These are phyloP conservation scores for Pichia sp. DNA, from an alignment of 1,139 yeast genomes.

Conservation along the genomic window DNA sequence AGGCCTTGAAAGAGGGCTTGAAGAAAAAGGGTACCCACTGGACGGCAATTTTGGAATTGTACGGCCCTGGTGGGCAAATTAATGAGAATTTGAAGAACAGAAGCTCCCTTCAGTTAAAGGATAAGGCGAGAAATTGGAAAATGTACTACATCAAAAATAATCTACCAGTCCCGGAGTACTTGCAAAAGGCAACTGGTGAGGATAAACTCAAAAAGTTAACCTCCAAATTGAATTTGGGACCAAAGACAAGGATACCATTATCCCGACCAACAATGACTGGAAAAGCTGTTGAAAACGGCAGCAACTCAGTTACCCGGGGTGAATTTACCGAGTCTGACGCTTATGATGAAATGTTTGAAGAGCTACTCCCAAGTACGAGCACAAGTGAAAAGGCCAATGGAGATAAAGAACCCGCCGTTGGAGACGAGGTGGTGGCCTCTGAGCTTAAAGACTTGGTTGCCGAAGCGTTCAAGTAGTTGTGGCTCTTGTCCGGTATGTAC, in stretches of 20 bases:
- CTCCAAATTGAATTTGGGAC: background rate
- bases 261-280: too few species aligned
- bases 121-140: constrained; percentile 94
- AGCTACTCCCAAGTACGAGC: constrained; percentile 3
- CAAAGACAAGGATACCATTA: background rate
- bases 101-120: constrained; percentile 86
- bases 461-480: constrained; percentile 20
- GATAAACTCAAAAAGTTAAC: constrained; percentile 28
- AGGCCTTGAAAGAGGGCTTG: constrained; percentile 73
- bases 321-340: constrained; percentile 10
- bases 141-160: constrained; percentile 71
- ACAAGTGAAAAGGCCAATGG: constrained; percentile 1
- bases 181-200: constrained; percentile 82
- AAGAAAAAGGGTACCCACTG: constrained; percentile 87
- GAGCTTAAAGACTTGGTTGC: constrained; percentile 28
- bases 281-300: too few species aligned
- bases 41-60: constrained; percentile 79
- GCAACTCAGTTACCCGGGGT: too few species aligned
- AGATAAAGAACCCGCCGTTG: background rate
- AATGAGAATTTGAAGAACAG: constrained; percentile 80
- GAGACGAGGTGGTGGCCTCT: constrained; percentile 22
- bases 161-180: constrained; percentile 67
- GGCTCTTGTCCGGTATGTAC: too few species aligned
- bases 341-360: constrained; percentile 9
- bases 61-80: constrained; percentile 88